A percentile compares a stretch with the other conserved stretches of the same genome.
phyloP scores from a whole-genome alignment of 257 asterid genomes.

The Striga asiatica region DNA sequence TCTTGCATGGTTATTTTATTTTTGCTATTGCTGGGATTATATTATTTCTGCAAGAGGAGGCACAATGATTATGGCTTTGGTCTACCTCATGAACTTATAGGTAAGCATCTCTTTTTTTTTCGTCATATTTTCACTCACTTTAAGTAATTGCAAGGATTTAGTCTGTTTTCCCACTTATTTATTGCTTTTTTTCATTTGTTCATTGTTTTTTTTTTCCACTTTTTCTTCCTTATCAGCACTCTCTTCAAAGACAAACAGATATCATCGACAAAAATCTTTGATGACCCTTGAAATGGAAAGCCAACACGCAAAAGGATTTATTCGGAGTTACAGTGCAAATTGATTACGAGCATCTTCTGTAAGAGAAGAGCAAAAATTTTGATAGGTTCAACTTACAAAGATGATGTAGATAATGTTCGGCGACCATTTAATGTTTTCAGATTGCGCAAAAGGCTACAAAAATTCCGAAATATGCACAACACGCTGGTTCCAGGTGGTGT shows the following conservation, averaged over 20 bases:
- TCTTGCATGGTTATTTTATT: slow-evolving; percentile 39
- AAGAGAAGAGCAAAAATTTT: slow-evolving; percentile 8
- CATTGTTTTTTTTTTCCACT: too few species aligned
- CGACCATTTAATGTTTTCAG: background rate
- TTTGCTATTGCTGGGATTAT: slow-evolving; percentile 29
- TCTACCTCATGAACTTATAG: slow-evolving; percentile 59
- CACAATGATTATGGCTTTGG: slow-evolving; percentile 74
- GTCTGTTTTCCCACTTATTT: too few species aligned
- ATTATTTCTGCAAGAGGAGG: slow-evolving; percentile 43
- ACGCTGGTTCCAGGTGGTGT: background rate
- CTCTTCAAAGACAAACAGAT: slow-evolving; percentile 75
- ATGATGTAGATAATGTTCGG: slow-evolving; percentile 1
- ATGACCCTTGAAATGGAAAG: slow-evolving; percentile 96
- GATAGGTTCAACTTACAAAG: slow-evolving; percentile 6
- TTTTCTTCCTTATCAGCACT: slow-evolving; percentile 71
- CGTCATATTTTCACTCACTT: too few species aligned
- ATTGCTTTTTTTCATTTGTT: background rate
- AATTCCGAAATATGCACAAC: background rate
- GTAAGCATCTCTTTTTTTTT: slow-evolving; percentile 57
- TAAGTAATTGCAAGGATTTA: too few species aligned
- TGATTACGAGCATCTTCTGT: background rate
- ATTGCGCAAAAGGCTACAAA: too few species aligned
- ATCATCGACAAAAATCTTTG: slow-evolving; percentile 82
- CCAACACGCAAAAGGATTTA: slow-evolving; percentile 93
- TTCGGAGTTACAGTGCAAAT: slow-evolving; percentile 36